phyloP scores from a whole-genome alignment of 768 basidiomycete genomes.

The Dioszegia hungarica region DNA sequence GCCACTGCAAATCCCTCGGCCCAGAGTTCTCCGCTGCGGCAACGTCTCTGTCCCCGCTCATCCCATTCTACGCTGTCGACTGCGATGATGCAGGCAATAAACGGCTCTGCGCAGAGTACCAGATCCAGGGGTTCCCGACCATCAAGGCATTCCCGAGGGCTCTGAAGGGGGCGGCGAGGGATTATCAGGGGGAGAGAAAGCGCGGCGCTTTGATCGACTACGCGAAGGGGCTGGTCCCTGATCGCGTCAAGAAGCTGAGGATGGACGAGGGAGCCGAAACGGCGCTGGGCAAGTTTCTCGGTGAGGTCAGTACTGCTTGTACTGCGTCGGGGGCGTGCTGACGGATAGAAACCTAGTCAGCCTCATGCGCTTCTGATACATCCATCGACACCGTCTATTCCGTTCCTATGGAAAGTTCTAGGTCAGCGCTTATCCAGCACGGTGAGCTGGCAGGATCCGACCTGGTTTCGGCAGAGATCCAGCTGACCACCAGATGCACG shows the following conservation, averaged over 20 bases:
- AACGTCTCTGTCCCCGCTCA: constrained; percentile 66
- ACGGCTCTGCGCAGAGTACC: constrained; percentile 71
- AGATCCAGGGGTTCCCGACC: constrained; percentile 87
- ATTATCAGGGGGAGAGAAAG: constrained; percentile 69
- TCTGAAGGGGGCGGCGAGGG: constrained; percentile 57
- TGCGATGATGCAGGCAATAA: constrained; percentile 81
- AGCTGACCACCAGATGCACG: constrained; percentile 66
- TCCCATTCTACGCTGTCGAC: constrained; percentile 89
- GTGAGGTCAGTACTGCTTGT: constrained; percentile 55
- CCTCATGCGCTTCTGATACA: constrained; percentile 48
- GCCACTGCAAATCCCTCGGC: constrained; percentile 80
- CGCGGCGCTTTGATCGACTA: constrained; percentile 70
- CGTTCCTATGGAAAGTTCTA: constrained; percentile 50
- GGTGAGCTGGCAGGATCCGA: constrained; percentile 24
- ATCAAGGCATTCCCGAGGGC: constrained; percentile 87
- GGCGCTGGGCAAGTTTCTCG: constrained; percentile 61
- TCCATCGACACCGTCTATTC: constrained; percentile 45
- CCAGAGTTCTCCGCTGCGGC: constrained; percentile 85
- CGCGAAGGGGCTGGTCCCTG: constrained; percentile 69
- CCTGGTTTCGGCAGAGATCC: constrained; percentile 50
- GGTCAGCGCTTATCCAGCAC: constrained; percentile 37
- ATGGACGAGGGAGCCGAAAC: constrained; percentile 50
- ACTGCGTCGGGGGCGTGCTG: no score
- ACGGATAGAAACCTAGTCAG: constrained; percentile 38
- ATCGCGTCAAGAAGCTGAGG: constrained; percentile 59